A percentile compares a stretch with the other conserved stretches of the same genome.
These are phyloP conservation scores for Pythium aristosporum DNA, from an alignment of 352 stramenopile genomes.

Conservation along the genomic window DNA sequence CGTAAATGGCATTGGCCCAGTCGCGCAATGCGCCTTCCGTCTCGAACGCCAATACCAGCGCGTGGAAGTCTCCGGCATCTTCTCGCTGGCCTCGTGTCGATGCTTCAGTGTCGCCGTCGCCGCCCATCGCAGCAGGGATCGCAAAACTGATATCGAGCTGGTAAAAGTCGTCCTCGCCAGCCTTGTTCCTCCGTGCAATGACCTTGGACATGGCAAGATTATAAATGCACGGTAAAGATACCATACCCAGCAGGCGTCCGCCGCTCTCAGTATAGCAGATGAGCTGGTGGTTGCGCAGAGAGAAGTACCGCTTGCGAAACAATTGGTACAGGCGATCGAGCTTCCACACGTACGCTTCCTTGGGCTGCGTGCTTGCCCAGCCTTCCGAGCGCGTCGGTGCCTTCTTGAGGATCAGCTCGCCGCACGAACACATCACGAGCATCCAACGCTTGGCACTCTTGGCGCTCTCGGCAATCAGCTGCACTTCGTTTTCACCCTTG, in stretches of 20 bases:
- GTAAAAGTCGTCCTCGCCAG: constrained; percentile 62
- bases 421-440: constrained; percentile 87
- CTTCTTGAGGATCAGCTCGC: constrained; percentile 75
- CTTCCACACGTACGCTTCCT: constrained; percentile 88
- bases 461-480: constrained; percentile 65
- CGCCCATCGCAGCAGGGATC: constrained; percentile 56
- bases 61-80: constrained; percentile 78
- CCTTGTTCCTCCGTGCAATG: constrained; percentile 37
- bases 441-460: constrained; percentile 83
- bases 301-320: constrained; percentile 81
- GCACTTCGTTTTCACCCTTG: constrained; percentile 65
- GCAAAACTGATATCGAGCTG: constrained; percentile 85
- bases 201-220: constrained; percentile 82
- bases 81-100: constrained; percentile 32
- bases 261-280: constrained; percentile 74
- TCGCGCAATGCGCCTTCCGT: constrained; percentile 66
- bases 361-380: constrained; percentile 76
- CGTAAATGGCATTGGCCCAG: constrained; percentile 78
- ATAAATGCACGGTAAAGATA: constrained; percentile 81
- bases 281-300: constrained; percentile 80
- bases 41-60: constrained; percentile 76
- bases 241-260: constrained; percentile 67
- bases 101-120: constrained; percentile 21
- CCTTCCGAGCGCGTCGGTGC: constrained; percentile 47
- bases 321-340: constrained; percentile 85